Conservation (phyloP, 257 asterid species). For the Oldenlandia corymbosa region DNA sequence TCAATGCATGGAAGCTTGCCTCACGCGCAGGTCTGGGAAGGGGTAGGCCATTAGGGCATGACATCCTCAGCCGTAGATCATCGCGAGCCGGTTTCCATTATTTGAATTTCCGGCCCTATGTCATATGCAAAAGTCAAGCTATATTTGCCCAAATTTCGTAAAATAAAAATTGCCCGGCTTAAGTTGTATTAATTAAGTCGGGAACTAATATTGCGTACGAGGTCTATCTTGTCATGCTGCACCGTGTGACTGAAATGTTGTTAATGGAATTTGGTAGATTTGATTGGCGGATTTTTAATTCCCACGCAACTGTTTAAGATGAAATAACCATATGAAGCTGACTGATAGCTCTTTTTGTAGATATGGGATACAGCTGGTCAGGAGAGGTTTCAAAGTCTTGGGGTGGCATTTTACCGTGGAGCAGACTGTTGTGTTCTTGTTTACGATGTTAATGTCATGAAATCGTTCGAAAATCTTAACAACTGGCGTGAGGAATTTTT, state of each 20-base stretch:
- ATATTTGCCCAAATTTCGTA: too few relatives aligned
- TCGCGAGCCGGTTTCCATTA: too few relatives aligned
- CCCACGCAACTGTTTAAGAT: slow-evolving; percentile 1
- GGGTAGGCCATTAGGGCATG: too few relatives aligned
- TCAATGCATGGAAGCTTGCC: too few relatives aligned
- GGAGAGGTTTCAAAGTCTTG: slow-evolving; percentile 43
- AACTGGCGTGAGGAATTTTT: slow-evolving; percentile 43
- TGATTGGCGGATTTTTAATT: neutral
- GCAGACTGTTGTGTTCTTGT: slow-evolving; percentile 44
- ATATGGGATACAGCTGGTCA: slow-evolving; percentile 43
- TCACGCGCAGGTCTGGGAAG: too few relatives aligned
- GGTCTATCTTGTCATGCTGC: neutral
- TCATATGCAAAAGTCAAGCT: too few relatives aligned
- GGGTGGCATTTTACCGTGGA: slow-evolving; percentile 43
- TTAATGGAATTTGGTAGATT: neutral
- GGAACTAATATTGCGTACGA: neutral
- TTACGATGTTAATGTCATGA: slow-evolving; percentile 40
- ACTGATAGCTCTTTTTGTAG: slow-evolving; percentile 8
- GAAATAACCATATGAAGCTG: neutral
- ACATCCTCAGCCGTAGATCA: too few relatives aligned
- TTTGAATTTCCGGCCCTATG: too few relatives aligned
- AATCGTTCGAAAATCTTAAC: slow-evolving; percentile 36
- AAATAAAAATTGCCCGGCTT: neutral
- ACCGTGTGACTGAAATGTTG: neutral
- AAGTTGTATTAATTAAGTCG: neutral